Evolutionary conservation across 805 yeast genomes (phyloP).

Genomic region (Ogataea zsoltii): DNA sequence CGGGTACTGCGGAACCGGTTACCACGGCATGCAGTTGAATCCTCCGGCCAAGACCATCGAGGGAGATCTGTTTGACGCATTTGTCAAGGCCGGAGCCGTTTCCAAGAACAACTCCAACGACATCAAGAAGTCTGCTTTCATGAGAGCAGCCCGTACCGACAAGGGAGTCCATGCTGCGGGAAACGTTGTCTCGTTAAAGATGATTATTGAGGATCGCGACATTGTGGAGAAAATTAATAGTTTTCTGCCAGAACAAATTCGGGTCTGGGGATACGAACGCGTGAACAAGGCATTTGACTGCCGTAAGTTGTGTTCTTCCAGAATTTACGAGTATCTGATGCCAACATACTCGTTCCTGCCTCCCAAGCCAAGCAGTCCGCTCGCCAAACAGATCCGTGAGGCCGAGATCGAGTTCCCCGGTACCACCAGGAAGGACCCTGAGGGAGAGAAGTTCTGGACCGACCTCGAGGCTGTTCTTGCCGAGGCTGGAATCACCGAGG

Average conservation of each 20-base stretch:
- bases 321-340: conserved; percentile 89
- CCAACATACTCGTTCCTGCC: conserved; percentile 91
- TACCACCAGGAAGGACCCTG: conserved; percentile 59
- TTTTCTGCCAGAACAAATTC: conserved; percentile 77
- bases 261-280: conserved; percentile 91
- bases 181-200: conserved; percentile 78
- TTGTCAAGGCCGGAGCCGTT: conserved; percentile 84
- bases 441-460: conserved; percentile 77
- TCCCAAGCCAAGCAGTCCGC: conserved; percentile 75
- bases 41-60: conserved; percentile 89
- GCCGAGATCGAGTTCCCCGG: conserved; percentile 59
- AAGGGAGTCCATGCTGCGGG: conserved; percentile 99
- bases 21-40: conserved; percentile 93
- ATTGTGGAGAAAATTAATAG: conserved; percentile 72
- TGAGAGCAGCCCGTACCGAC: conserved; percentile 87
- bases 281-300: conserved; percentile 92
- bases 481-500: conserved; percentile 41
- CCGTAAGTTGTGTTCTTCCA: conserved; percentile 92
- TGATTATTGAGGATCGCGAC: conserved; percentile 81
- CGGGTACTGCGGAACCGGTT: conserved; percentile 96
- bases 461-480: conserved; percentile 40
- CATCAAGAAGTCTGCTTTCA: conserved; percentile 81
- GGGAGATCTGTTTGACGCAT: conserved; percentile 81
- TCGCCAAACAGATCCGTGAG: conserved; percentile 58
- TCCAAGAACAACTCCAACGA: conserved; percentile 86